These are phyloP conservation scores for Mycena filopes DNA, from an alignment of 768 basidiomycete genomes.

Conservation along the genomic window DNA sequence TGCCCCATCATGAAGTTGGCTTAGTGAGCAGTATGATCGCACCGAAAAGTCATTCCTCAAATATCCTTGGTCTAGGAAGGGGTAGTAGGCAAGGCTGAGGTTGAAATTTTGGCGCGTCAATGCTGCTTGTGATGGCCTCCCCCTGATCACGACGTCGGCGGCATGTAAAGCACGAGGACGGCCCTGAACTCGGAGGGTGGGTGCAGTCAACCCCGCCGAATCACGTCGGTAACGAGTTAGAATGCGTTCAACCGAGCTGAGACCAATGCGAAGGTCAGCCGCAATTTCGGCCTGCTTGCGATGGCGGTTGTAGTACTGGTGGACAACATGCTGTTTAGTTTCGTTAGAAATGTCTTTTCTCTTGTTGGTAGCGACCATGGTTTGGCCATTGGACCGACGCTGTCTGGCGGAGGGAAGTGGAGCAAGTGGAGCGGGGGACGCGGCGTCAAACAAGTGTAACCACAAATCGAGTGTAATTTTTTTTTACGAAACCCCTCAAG, in stretches of 20 bases:
- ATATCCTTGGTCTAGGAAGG: too few species aligned
- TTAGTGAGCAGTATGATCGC: too few species aligned
- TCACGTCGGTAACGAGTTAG: not conserved
- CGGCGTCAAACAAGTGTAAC: too few species aligned
- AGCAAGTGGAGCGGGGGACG: too few species aligned
- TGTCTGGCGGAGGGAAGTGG: too few species aligned
- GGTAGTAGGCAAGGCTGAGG: too few species aligned
- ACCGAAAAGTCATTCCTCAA: too few species aligned
- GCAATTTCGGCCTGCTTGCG: not conserved
- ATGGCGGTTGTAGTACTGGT: not conserved
- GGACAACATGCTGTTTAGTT: not conserved
- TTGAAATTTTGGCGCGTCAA: too few species aligned
- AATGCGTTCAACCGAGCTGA: not conserved
- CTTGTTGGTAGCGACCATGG: conserved; percentile 5
- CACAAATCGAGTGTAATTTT: too few species aligned
- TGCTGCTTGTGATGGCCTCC: too few species aligned
- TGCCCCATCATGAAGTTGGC: too few species aligned
- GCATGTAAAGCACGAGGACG: not conserved
- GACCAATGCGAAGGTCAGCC: conserved; percentile 3
- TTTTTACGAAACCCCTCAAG: not conserved
- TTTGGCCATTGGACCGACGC: too few species aligned
- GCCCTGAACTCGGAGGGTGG: conserved; percentile 10
- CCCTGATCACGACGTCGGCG: conserved; percentile 4
- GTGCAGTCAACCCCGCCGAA: not conserved
- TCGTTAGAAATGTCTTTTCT: not conserved